These are phyloP conservation scores for Echria macrotheca DNA, from an alignment of 495 filamentous ascomycete species.

Conservation along the genomic window DNA sequence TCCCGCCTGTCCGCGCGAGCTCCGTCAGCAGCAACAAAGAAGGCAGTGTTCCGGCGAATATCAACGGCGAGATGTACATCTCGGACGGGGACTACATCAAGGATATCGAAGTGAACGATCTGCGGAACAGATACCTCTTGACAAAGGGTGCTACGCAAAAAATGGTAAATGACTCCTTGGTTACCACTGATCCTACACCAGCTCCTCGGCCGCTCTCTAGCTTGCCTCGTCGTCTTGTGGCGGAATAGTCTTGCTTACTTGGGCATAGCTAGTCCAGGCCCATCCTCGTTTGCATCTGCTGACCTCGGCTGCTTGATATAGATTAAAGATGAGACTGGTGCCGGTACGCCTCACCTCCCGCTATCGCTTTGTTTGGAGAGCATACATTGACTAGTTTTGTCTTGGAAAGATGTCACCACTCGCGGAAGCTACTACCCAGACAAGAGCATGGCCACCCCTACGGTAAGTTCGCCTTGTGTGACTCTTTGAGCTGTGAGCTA, in stretches of 20 bases:
- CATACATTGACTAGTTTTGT: constrained; percentile 46
- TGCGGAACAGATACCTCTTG: constrained; percentile 94
- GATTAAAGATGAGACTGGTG: constrained; percentile 99
- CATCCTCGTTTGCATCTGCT: constrained; percentile 93
- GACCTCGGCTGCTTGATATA: constrained; percentile 91
- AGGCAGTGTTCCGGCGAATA: constrained; percentile 30
- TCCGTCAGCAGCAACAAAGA: constrained; percentile 23
- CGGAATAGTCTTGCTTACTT: constrained; percentile 79
- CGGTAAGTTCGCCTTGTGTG: constrained; percentile 47
- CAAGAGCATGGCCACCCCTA: constrained; percentile 90
- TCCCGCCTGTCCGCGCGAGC: constrained; percentile 70
- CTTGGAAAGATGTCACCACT: constrained; percentile 97
- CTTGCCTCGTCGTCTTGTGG: constrained; percentile 31
- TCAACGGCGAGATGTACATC: constrained; percentile 85
- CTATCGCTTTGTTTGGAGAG: constrained; percentile 43
- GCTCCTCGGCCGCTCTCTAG: constrained; percentile 37
- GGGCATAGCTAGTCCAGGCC: constrained; percentile 64
- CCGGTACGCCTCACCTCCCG: constrained; percentile 76
- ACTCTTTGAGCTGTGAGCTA: neutral
- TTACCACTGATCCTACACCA: constrained; percentile 73
- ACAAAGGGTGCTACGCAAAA: constrained; percentile 98
- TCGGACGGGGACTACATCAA: constrained; percentile 95
- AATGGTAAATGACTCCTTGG: constrained; percentile 87
- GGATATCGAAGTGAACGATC: constrained; percentile 96
- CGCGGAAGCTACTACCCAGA: constrained; percentile 94